Conservation (phyloP, 1,284 basidiomycete genomes). For the Lignosus rhinocerotis region DNA sequence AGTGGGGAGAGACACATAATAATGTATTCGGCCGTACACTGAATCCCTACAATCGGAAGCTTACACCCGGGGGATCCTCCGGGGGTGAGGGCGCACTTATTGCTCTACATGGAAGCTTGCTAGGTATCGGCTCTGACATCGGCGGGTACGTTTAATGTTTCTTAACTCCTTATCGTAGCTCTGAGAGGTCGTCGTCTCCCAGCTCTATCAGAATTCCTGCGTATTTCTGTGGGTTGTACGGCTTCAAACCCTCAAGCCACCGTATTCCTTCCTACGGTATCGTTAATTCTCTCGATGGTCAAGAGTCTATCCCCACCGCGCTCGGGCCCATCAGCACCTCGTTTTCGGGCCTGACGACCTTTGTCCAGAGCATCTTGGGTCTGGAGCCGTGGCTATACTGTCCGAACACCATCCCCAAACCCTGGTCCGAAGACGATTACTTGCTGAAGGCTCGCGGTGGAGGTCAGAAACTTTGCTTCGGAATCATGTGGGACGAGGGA, state of each 20-base stretch:
- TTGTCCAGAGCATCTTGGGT: constrained; percentile 21
- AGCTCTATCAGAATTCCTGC: constrained; percentile 67
- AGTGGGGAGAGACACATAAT: constrained; percentile 68
- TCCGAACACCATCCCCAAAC: constrained; percentile 23
- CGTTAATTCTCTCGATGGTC: constrained; percentile 26
- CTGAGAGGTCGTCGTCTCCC: neutral
- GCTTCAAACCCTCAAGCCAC: constrained; percentile 62
- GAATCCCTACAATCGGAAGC: constrained; percentile 58
- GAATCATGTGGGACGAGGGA: constrained; percentile 47
- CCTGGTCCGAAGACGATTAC: constrained; percentile 27
- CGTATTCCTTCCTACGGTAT: constrained; percentile 26
- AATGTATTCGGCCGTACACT: constrained; percentile 68
- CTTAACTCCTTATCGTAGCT: neutral
- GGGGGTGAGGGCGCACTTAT: constrained; percentile 63
- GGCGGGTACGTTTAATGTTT: constrained; percentile 47
- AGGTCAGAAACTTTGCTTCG: constrained; percentile 42
- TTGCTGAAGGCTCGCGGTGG: constrained; percentile 37
- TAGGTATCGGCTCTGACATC: constrained; percentile 73
- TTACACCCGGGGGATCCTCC: constrained; percentile 59
- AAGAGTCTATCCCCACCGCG: constrained; percentile 21
- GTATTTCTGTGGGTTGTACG: constrained; percentile 78
- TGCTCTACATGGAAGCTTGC: constrained; percentile 54
- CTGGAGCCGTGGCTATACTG: constrained; percentile 25
- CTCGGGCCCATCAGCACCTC: constrained; percentile 25
- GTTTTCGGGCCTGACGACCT: constrained; percentile 21